A percentile compares a stretch with the other conserved stretches of the same genome.
Conservation (phyloP, 257 asterid genomes). For the Capsicum baccatum region DNA sequence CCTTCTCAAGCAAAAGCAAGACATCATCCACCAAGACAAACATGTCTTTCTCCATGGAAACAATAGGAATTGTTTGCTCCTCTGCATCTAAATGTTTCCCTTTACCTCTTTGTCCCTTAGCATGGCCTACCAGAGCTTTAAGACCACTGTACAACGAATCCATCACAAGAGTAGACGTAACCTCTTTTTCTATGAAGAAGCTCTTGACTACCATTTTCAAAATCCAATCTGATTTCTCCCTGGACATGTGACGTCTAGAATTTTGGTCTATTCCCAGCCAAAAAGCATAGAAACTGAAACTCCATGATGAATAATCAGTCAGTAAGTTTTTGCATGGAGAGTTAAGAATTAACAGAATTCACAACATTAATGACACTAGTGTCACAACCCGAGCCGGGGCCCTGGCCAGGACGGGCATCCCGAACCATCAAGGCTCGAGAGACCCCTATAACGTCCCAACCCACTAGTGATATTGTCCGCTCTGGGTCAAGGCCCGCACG, state of each 20-base stretch:
- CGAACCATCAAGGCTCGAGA: too few species aligned
- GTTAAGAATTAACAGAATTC: constrained; percentile 6
- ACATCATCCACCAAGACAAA: constrained; percentile 87
- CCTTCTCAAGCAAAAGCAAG: constrained; percentile 80
- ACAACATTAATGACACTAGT: not conserved
- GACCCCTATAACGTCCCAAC: too few species aligned
- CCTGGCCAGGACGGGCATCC: too few species aligned
- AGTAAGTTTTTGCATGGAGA: not conserved
- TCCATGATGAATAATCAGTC: not conserved
- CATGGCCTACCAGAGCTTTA: constrained; percentile 85
- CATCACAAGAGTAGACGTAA: constrained; percentile 94
- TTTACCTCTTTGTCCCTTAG: constrained; percentile 64
- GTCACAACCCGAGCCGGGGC: too few species aligned
- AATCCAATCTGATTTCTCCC: constrained; percentile 79
- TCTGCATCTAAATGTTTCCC: constrained; percentile 59
- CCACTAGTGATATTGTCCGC: too few species aligned
- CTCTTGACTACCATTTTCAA: constrained; percentile 80
- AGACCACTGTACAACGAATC: constrained; percentile 91
- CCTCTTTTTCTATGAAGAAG: constrained; percentile 94
- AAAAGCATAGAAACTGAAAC: constrained; percentile 80
- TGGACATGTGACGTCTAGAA: constrained; percentile 68
- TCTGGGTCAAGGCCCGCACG: too few species aligned
- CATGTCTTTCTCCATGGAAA: constrained; percentile 68
- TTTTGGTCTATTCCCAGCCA: constrained; percentile 80
- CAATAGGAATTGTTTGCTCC: constrained; percentile 64